Evolutionary conservation across 2,329 filamentous ascomycete species (phyloP).

Genomic region (Colletotrichum musicola): DNA sequence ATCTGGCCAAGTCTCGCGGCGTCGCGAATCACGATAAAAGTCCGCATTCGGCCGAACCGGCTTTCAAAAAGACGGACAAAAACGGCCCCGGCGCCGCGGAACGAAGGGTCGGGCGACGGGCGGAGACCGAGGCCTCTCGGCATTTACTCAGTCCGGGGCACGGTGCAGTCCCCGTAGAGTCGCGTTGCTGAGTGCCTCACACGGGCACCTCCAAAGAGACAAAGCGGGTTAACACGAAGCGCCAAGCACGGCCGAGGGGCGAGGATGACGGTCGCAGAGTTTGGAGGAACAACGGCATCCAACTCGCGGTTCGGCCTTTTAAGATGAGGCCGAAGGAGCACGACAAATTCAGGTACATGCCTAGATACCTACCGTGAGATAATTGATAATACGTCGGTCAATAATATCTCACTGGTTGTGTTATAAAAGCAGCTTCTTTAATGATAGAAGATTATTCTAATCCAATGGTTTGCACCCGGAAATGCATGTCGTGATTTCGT

Average conservation of each 20-base stretch:
- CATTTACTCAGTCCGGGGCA: no score
- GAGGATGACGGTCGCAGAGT: neutral
- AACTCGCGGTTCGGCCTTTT: conserved; percentile 28
- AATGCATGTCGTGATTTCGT: conserved; percentile 21
- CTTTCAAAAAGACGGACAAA: neutral
- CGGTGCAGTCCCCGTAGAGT: no score
- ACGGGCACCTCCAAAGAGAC: no score
- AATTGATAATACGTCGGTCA: no score
- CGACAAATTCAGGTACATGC: no score
- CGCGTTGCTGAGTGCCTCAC: no score
- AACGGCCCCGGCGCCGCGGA: neutral
- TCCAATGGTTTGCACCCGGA: neutral
- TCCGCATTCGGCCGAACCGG: neutral
- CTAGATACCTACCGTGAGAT: no score
- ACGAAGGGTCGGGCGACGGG: neutral
- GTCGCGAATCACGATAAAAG: neutral
- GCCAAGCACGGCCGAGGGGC: neutral
- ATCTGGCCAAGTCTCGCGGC: neutral
- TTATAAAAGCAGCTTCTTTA: no score
- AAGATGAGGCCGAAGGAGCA: conserved; percentile 1
- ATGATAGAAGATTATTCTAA: neutral
- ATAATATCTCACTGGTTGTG: no score
- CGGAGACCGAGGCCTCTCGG: conserved; percentile 19
- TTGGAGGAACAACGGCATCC: neutral
- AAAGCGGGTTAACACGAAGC: neutral